phyloP scores from a whole-genome alignment of 2,329 filamentous ascomycete genomes.

The Aspergillus ochraceus region DNA sequence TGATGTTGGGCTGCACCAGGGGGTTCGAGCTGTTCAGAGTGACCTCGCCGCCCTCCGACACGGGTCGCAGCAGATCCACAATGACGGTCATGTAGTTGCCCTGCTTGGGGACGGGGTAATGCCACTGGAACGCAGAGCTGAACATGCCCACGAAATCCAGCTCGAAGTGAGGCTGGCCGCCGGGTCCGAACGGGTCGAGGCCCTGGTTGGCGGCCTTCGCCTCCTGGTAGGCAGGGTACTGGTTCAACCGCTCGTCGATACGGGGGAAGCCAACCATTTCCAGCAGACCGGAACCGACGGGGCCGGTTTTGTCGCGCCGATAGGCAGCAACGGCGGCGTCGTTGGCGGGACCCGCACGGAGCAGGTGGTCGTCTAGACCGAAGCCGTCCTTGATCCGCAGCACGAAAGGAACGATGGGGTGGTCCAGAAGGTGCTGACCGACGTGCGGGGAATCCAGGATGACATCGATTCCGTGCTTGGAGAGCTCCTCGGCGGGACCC shows the following conservation, averaged over 20 bases:
- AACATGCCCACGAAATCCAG: constrained; percentile 64
- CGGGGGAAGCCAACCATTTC: constrained; percentile 55
- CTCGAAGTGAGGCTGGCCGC: constrained; percentile 61
- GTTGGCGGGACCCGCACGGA: constrained; percentile 36
- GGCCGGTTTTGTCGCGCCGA: constrained; percentile 43
- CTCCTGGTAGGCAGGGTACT: constrained; percentile 49
- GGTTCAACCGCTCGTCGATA: constrained; percentile 24
- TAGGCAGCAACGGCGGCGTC: constrained; percentile 37
- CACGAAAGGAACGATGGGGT: constrained; percentile 44
- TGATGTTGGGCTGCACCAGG: constrained; percentile 42
- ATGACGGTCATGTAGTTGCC: constrained; percentile 60
- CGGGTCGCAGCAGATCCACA: constrained; percentile 51
- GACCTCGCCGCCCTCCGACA: constrained; percentile 43
- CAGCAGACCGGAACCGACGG: constrained; percentile 44
- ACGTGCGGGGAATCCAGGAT: constrained; percentile 34
- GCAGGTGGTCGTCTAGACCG: constrained; percentile 41
- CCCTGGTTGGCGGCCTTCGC: constrained; percentile 43
- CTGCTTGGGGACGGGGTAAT: constrained; percentile 42
- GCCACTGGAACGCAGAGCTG: constrained; percentile 52
- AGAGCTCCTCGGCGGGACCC: constrained; percentile 45
- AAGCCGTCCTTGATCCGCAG: constrained; percentile 45
- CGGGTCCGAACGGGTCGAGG: constrained; percentile 56
- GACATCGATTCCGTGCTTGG: constrained; percentile 30
- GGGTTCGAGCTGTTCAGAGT: constrained; percentile 43
- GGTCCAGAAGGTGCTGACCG: constrained; percentile 37